Base-by-base conservation (phyloP, 192 early-diverging fungal genomes). In the Paraglomus brasilianum region DNA sequence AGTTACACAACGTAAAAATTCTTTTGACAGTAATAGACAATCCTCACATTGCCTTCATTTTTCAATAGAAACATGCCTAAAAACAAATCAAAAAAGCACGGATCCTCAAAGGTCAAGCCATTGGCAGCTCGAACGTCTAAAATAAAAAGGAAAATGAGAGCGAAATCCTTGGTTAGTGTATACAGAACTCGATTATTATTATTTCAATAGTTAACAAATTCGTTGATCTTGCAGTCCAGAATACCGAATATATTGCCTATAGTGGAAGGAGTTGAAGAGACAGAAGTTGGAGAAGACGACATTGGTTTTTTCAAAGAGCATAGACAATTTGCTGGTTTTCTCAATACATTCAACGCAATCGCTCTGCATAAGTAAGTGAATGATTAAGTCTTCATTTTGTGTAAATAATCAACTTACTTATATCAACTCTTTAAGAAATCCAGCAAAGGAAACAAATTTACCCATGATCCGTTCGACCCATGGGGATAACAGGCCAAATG, bases 221-320 rank as follows among this genome's bases (percentile, higher is more conserved):
- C 17, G 17, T 52, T 52, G 17, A 21, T 51, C 14, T 51, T 55
- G 24, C 72, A 78, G 66, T 69, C 72, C 64, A 78, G 74, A 45
- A 70, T 78, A 14, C 70, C 73, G 53, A 78, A 78, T 61, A 55
- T 78, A 21, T 70, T 78, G n/a, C 81, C 79, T 10, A 74, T 72
- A 66, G 57, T 74, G 56, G 80, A 82, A 22, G 81, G 79, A 24
- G 76, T 83, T 19, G 81, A 88, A 13, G 90, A 92, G 65, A 57
- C 86, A 41, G 77, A 77, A 15, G 69, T 93, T 30, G 86, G 82
- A 45, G 90, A 92, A 24, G 85, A 91, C 46, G 92, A 93, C 77
- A 66, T 91, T 65, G 85, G 85, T 43, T 83, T 93, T 47, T 83
- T 93, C 51, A 80, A 83, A 9, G 87, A 92, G 64, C 85, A 90